Conservation (phyloP, 352 stramenopile genomes). For the Globisporangium splendens region DNA sequence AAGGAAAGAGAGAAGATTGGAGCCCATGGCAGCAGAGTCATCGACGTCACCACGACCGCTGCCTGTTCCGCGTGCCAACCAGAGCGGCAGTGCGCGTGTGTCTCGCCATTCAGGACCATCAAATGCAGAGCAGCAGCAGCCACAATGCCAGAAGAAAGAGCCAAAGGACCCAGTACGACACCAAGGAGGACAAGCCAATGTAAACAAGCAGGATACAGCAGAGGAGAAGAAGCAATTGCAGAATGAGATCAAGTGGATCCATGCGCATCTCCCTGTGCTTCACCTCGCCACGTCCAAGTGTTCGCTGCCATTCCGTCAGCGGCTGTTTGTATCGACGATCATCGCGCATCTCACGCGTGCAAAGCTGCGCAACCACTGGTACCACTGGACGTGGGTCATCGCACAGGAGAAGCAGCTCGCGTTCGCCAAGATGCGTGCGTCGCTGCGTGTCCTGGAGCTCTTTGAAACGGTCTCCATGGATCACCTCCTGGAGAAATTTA, state of each 20-base stretch:
- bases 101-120: not conserved
- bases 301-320: slow-evolving; percentile 33
- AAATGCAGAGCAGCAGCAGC: not conserved
- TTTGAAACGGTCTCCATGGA: slow-evolving; percentile 20
- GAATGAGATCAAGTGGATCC: slow-evolving; percentile 60
- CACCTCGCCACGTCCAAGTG: slow-evolving; percentile 43
- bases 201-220: not conserved
- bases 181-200: not conserved
- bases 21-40: not conserved
- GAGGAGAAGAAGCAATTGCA: not conserved
- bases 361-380: slow-evolving; percentile 19
- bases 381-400: slow-evolving; percentile 29
- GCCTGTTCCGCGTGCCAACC: not conserved
- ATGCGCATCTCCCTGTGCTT: slow-evolving; percentile 49
- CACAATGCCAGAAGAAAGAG: not conserved
- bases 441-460: slow-evolving; percentile 21
- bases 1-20: not conserved
- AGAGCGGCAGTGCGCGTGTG: not conserved
- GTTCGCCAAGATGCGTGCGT: slow-evolving; percentile 22
- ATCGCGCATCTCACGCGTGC: slow-evolving; percentile 21
- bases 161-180: not conserved
- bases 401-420: slow-evolving; percentile 22
- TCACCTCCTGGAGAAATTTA: slow-evolving; percentile 15
- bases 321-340: slow-evolving; percentile 38
- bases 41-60: not conserved